Base-by-base conservation (phyloP, 2,329 filamentous ascomycete species). In the Cordyceps fumosorosea region DNA sequence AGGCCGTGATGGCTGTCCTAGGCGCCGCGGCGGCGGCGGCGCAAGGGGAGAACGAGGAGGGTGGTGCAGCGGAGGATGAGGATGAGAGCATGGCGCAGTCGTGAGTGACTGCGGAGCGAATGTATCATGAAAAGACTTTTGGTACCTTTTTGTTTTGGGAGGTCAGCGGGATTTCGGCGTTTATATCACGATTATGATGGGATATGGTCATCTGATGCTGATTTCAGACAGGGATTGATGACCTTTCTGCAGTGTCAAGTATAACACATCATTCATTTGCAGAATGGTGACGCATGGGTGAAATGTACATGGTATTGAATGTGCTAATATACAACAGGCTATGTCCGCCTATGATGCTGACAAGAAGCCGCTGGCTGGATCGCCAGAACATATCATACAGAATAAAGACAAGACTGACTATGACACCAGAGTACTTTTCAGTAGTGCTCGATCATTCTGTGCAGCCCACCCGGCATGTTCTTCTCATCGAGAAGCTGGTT, bases 401-500 rank as follows among this genome's bases (percentile, higher is more conserved):
- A 59, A 59, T 22, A 40, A 24, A 11, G n/a, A 24, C 32, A 50
- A 20, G 3, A 12, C 26, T 5, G 24, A 26, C 14, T 16, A n/a
- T n/a, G 20, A 24, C 22, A 26, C 16, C 22, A 22, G 29, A 5
- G 29, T 6, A 29, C 29, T 10, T 11, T 11, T 44, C 44, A 60
- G 24, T 60, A 50, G 12, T 48, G 24, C 12, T 54, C 24, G 54
- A 64, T 64, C 63, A 60, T 56, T 20, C 62, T 22, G 34, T 58
- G 52, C 62, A 62, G 51, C 64, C 70, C 20, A 16, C 63, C 61
- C 6, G 58, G 61, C 52, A 69, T 70, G 54, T 67, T 63, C 1
- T 62, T 57, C 32, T 65, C 61, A 8, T 69, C 65, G 20, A 81
- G 51, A 54, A 82, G 65, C 0, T 76, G 73, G 37, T 76, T 69